Percentiles rank a stretch among this genome's conserved stretches.
Evolutionary conservation across 1,139 yeast genomes (phyloP).

Genomic region (Saccharomyces pastorianus): DNA sequence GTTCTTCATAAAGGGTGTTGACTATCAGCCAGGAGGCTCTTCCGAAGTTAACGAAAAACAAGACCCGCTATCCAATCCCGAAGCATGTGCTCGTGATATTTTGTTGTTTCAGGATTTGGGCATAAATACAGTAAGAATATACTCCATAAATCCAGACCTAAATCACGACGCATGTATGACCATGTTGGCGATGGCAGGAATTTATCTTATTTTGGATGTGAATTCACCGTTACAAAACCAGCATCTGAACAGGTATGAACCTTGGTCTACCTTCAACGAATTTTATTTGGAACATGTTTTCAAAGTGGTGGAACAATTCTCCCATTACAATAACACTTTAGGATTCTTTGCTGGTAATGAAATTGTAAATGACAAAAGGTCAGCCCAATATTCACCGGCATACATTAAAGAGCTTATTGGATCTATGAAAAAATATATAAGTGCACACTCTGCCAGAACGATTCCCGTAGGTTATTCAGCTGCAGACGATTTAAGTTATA

Average conservation of each 20-base stretch:
- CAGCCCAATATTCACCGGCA: constrained; percentile 61
- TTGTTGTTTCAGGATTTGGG: constrained; percentile 44
- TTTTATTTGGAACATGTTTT: constrained; percentile 69
- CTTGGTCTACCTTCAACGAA: constrained; percentile 71
- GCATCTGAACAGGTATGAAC: constrained; percentile 79
- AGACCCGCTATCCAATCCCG: constrained; percentile 65
- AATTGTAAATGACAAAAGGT: constrained; percentile 67
- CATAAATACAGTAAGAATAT: constrained; percentile 64
- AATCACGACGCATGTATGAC: constrained; percentile 91
- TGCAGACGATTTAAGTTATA: constrained; percentile 76
- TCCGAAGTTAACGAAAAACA: constrained; percentile 45
- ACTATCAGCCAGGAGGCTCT: constrained; percentile 87
- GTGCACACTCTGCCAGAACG: constrained; percentile 47
- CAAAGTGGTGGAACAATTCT: constrained; percentile 72
- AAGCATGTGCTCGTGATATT: constrained; percentile 53
- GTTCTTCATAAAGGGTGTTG: constrained; percentile 72
- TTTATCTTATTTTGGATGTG: constrained; percentile 82
- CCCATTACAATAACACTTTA: constrained; percentile 79
- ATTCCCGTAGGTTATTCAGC: constrained; percentile 96
- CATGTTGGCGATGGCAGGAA: constrained; percentile 82
- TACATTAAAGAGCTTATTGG: constrained; percentile 76
- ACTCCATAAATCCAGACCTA: constrained; percentile 73
- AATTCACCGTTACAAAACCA: constrained; percentile 75
- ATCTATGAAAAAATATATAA: constrained; percentile 69
- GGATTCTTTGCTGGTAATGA: constrained; percentile 96